Conservation (phyloP, 148 eudicot genomes). For the Rhododendron griersonianum region DNA sequence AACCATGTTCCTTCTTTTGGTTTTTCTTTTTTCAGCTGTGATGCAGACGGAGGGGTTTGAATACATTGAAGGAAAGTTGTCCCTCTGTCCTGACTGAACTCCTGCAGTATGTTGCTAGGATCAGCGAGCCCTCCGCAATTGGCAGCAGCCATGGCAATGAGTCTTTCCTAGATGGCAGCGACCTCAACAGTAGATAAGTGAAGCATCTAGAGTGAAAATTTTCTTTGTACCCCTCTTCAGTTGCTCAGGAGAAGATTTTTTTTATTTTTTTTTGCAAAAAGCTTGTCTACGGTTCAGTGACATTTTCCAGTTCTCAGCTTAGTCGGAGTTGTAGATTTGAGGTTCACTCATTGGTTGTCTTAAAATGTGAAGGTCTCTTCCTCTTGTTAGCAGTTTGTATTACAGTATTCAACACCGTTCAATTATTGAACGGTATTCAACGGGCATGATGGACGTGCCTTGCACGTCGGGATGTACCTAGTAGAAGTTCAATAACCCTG, state of each 20-base stretch:
- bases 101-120: constrained; percentile 39
- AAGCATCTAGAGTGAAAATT: constrained; percentile 20
- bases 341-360: not conserved
- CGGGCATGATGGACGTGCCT: too few species aligned
- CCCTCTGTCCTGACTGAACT: constrained; percentile 51
- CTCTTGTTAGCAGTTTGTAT: not conserved
- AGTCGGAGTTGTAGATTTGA: constrained; percentile 7
- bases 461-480: too few species aligned
- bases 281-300: not conserved
- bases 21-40: too few species aligned
- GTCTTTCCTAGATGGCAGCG: constrained; percentile 36
- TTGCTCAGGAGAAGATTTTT: too few species aligned
- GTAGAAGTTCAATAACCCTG: too few species aligned
- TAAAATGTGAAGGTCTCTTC: not conserved
- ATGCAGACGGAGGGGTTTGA: too few species aligned
- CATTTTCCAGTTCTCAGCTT: not conserved
- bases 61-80: constrained; percentile 25
- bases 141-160: constrained; percentile 26
- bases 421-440: too few species aligned
- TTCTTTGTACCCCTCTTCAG: too few species aligned
- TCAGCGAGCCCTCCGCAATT: constrained; percentile 32
- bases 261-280: too few species aligned
- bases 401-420: not conserved
- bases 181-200: constrained; percentile 46
- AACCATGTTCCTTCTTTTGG: too few species aligned